phyloP scores from a whole-genome alignment of 768 basidiomycete genomes.

The Boletus rufocinnamomeus region DNA sequence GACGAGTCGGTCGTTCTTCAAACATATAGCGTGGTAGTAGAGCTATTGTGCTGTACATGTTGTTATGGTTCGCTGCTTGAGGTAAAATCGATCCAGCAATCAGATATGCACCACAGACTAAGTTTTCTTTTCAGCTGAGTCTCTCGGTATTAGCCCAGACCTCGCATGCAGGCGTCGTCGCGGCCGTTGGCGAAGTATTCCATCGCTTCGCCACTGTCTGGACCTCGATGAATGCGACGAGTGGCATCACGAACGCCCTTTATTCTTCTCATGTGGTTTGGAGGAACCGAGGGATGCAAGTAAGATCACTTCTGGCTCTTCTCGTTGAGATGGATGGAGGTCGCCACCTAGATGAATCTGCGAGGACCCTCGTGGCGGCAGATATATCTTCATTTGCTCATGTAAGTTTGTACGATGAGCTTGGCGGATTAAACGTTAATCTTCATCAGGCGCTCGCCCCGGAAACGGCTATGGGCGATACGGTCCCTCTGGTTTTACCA shows the following conservation, averaged over 20 bases:
- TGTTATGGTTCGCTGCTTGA: constrained; percentile 73
- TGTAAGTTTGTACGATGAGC: constrained; percentile 40
- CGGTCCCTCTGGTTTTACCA: constrained; percentile 45
- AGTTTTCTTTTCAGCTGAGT: constrained; percentile 45
- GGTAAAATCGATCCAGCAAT: constrained; percentile 38
- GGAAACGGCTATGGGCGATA: constrained; percentile 34
- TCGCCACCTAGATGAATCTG: constrained; percentile 51
- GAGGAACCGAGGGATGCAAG: constrained; percentile 66
- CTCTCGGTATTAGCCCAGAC: constrained; percentile 56
- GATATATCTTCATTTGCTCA: constrained; percentile 65
- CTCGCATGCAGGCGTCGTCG: constrained; percentile 52
- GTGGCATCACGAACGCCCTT: constrained; percentile 57
- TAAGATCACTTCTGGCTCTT: constrained; percentile 61
- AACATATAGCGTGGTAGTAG: constrained; percentile 57
- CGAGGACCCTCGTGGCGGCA: constrained; percentile 58
- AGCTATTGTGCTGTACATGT: constrained; percentile 60
- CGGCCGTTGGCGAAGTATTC: constrained; percentile 69
- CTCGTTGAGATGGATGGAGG: constrained; percentile 67
- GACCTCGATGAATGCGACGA: constrained; percentile 71
- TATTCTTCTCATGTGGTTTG: constrained; percentile 62
- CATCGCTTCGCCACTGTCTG: constrained; percentile 71
- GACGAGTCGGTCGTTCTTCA: constrained; percentile 45
- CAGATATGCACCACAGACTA: constrained; percentile 2
- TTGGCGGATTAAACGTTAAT: neutral
- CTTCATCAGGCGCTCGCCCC: constrained; percentile 43